These are phyloP conservation scores for Lichtheimia corymbifera DNA, from an alignment of 371 early-diverging fungal species.

Conservation along the genomic window DNA sequence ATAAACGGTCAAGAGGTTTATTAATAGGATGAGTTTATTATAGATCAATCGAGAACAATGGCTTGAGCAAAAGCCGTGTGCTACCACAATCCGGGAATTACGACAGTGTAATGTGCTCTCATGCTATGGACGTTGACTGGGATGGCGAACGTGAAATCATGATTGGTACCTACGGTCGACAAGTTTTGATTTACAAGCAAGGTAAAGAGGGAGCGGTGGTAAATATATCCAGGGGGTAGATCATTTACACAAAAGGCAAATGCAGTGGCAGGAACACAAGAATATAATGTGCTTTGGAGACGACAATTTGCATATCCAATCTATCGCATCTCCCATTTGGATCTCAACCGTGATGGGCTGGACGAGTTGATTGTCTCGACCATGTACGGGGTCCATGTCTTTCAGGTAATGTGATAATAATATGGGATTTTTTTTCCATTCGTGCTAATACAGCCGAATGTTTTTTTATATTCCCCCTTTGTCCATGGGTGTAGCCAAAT, in stretches of 20 bases:
- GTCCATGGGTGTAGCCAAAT: conserved; percentile 33
- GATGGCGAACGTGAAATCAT: conserved; percentile 71
- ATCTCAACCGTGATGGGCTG: conserved; percentile 71
- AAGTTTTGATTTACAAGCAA: conserved; percentile 73
- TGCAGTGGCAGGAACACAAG: conserved; percentile 42
- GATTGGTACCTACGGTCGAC: conserved; percentile 74
- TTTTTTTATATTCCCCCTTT: not conserved
- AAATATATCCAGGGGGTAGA: not conserved
- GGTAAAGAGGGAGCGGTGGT: conserved; percentile 19
- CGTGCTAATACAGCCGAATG: not conserved
- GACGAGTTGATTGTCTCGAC: conserved; percentile 74
- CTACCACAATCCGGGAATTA: conserved; percentile 60
- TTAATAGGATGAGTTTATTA: not conserved
- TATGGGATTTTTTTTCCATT: not conserved
- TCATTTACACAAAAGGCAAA: not conserved
- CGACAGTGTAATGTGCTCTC: conserved; percentile 69
- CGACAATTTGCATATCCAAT: conserved; percentile 72
- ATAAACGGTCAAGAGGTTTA: not conserved
- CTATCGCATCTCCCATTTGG: conserved; percentile 66
- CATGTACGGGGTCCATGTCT: conserved; percentile 70
- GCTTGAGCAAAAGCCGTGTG: conserved; percentile 39
- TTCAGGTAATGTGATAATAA: conserved; percentile 48
- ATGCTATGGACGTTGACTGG: conserved; percentile 77
- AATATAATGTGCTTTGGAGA: conserved; percentile 66
- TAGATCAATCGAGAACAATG: conserved; percentile 46